Base-by-base conservation (phyloP, 2,329 filamentous ascomycete species). In the Sphaerulina populicola region DNA sequence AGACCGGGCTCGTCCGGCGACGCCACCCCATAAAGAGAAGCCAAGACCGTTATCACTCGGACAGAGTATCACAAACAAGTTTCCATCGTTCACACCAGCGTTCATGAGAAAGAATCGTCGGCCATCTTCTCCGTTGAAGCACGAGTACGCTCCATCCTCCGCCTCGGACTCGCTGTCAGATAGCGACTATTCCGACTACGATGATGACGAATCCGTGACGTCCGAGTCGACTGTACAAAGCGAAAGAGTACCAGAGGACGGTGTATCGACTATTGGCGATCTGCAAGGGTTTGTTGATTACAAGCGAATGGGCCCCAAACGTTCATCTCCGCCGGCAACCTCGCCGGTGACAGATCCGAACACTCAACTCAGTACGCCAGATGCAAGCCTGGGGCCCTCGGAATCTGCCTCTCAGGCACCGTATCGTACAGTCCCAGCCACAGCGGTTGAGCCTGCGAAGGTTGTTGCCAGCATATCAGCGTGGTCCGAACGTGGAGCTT, bases 111-210 rank as follows among this genome's bases (percentile, higher is more conserved):
- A 75, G 67, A 67, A 84, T 64, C 81, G 90, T 40, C 81, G 89
- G 14, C 85, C 82, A 1, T 97, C 93, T 0, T 98, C 93, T 1
- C 93, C 93, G 0, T 74, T 98, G 44, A 98, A 98, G 72, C 91
- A 97, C 65, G 91, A 98, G 70, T 98, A 96, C 62, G 84, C 90
- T 56, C 91, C 91, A 11, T 97, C 93, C 12, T 82, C 80, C 6
- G 80, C 79, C 41, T 83, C 81, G 0, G 78, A 80, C 38, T 80
- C 80, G 6, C 77, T 76, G 7, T 77, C 74, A 1, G 75, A 80
- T 49, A 82, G 77, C 41, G 78, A 80, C 43, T 71, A 74, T 38
- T 78, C 77, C 11, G 71, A 71, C 10, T 68, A 67, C 15, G 63
- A 69, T 6, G 81, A 84, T 39, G 66, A 67, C 23, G 68, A 70